Evolutionary conservation across 768 basidiomycete genomes (phyloP), one percentile per base, ranked within the genome.

Genomic region (Sarcodon sp.): DNA sequence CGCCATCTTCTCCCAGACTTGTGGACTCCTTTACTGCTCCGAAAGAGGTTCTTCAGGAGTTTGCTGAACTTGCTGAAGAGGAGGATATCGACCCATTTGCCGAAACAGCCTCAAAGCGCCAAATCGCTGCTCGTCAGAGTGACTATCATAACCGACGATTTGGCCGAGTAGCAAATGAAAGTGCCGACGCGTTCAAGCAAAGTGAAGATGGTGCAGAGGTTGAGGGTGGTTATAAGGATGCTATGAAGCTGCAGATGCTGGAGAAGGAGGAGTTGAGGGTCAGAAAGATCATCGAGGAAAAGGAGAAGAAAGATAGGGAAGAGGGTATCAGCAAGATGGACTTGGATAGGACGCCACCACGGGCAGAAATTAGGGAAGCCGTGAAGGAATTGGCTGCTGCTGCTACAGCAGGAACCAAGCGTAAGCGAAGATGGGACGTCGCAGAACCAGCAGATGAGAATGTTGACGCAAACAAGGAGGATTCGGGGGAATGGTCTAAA

Each of bases 141-240:
- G 94, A 96, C 61, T 99, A 98, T 61, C 94, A 98, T 62, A 81
- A 85, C 59, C 79, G 92, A 50, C 79, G 92, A 37, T 97, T 97
- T 63, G 78, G 76, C 57, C 82, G 96, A 45, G 77, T 83, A 50
- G 84, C 83, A 31, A 77, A 83, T 51, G 86, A 86, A 37, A 86
- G 88, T 47, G 77, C 75, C 7, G 87, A 90, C 65, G 87, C 80
- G 0, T 91, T 89, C 56, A 68, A 76, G 50, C 73, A 80, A 35
- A 71, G 59, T 3, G 77, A 79, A 50, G 86, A 84, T 47, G 84
- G 80, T 0, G 70, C 70, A 53, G 77, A 79, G 31, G 73, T 75
- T 1, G 88, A 90, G 59, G 89, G 90, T 43, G 87, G 87, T 3
- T 99, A 98, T 64, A 93, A 88, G 61, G 94, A 97, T 61, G 87